phyloP scores from a whole-genome alignment of 768 basidiomycete genomes.

The Suillus lakei region DNA sequence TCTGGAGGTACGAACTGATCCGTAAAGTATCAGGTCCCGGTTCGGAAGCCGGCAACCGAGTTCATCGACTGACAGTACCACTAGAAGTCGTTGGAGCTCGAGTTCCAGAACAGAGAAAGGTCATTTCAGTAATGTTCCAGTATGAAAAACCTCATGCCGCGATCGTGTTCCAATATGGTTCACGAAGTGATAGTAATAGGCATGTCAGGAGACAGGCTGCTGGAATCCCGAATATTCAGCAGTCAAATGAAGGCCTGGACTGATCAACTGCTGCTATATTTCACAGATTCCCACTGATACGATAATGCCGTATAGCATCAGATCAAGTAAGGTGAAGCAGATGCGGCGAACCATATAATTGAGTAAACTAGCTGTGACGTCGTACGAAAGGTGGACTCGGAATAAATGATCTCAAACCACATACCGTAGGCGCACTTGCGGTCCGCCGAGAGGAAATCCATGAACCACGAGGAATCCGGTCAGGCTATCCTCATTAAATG shows the following conservation, averaged over 20 bases:
- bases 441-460: too few species aligned
- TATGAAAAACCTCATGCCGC: conserved; percentile 4
- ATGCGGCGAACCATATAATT: conserved; percentile 2
- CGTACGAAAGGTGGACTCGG: not conserved
- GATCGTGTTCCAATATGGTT: conserved; percentile 5
- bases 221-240: not conserved
- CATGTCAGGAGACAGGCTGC: conserved; percentile 2
- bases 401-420: not conserved
- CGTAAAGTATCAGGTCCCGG: not conserved
- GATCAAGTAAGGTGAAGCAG: not conserved
- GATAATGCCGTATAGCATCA: not conserved
- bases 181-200: not conserved
- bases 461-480: not conserved
- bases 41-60: not conserved
- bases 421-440: not conserved
- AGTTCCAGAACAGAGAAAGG: not conserved
- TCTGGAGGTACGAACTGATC: not conserved
- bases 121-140: not conserved
- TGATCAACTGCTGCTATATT: not conserved
- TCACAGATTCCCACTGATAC: not conserved
- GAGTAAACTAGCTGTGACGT: not conserved
- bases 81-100: not conserved
- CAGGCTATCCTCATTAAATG: not conserved
- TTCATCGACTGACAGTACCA: not conserved
- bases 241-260: conserved; percentile 6